These are phyloP conservation scores for Aspergillus fumigatus DNA, from an alignment of 2,329 filamentous ascomycete species.

Conservation along the genomic window DNA sequence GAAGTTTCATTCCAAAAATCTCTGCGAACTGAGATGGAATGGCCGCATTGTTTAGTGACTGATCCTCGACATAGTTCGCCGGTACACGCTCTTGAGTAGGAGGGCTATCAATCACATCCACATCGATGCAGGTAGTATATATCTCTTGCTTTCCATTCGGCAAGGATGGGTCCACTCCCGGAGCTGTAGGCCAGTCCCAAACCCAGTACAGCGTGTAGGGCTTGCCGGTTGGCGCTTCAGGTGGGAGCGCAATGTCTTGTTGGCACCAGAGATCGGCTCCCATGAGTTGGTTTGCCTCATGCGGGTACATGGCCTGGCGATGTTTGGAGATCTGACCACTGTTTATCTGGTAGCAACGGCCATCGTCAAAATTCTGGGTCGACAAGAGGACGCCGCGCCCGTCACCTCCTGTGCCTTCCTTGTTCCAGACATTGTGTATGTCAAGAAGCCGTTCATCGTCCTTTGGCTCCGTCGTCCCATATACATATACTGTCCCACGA, in stretches of 20 bases:
- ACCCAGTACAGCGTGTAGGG: conserved; percentile 89
- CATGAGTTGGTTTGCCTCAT: conserved; percentile 47
- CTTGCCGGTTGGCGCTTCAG: conserved; percentile 56
- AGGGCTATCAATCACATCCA: conserved; percentile 36
- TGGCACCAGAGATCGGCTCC: conserved; percentile 71
- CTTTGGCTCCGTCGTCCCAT: conserved; percentile 62
- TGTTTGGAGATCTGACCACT: conserved; percentile 51
- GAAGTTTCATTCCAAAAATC: conserved; percentile 16
- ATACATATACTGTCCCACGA: conserved; percentile 69
- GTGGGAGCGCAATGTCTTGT: conserved; percentile 70
- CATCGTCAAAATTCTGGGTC: conserved; percentile 81
- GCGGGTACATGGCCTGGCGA: conserved; percentile 56
- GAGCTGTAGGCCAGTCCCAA: conserved; percentile 81
- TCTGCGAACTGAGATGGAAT: conserved; percentile 36
- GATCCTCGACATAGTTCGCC: conserved; percentile 25
- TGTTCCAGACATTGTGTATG: conserved; percentile 74
- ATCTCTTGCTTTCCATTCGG: conserved; percentile 43
- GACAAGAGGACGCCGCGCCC: conserved; percentile 70
- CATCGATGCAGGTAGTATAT: conserved; percentile 48
- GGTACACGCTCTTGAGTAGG: conserved; percentile 9
- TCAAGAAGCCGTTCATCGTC: conserved; percentile 54
- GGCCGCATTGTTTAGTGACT: conserved; percentile 36
- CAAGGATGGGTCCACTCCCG: conserved; percentile 29
- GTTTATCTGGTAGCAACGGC: conserved; percentile 81
- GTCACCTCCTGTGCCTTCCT: conserved; percentile 75